Base-by-base conservation (phyloP, 2,329 filamentous ascomycete genomes). In the Colletotrichum chrysophilum region DNA sequence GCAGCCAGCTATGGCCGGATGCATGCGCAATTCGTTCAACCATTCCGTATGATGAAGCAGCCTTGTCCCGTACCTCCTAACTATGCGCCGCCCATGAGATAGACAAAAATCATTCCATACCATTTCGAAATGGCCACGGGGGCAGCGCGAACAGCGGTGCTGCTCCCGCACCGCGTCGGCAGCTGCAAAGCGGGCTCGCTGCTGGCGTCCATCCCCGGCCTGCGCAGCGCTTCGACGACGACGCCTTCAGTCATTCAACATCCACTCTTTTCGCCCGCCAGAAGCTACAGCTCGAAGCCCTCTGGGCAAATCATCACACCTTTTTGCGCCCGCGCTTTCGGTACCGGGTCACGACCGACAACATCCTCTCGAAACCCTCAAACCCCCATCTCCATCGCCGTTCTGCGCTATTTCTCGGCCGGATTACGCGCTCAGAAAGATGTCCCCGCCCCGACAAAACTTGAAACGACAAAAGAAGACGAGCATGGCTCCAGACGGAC, bases 91-190 rank as follows among this genome's bases (percentile, higher is more conserved):
- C 66, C 66, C 71, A 76, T 74, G 71, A 76, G 71, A 74, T 76
- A 76, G 38, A 30, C 48, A 36, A 60, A 52, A 10, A n/a, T 36
- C 30, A 32, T 62, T 65, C 30, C 18, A 66, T 10, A 68, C 70
- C 73, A 43, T 76, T 75, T 48, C 26, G 62, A 58, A 56, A 76
- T 76, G 74, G 71, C 71, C 82, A 85, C 87, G 84, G 87, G 86
- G 83, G 85, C 85, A 81, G 84, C 88, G 80, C 88, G 87, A 79
- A 87, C 86, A 80, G 84, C 85, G 77, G 79, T 81, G 83, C 84
- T 89, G 85, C 85, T 88, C 84, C 87, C 88, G 77, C 86, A 85
- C 80, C 84, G 86, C 82, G 84, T 83, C 79, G 83, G 84, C 77
- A 80, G 80, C 81, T 81, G 83, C 55, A 32, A 74, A 30, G 61